phyloP scores from a whole-genome alignment of 345 rosid species.

The Dimocarpus longan region DNA sequence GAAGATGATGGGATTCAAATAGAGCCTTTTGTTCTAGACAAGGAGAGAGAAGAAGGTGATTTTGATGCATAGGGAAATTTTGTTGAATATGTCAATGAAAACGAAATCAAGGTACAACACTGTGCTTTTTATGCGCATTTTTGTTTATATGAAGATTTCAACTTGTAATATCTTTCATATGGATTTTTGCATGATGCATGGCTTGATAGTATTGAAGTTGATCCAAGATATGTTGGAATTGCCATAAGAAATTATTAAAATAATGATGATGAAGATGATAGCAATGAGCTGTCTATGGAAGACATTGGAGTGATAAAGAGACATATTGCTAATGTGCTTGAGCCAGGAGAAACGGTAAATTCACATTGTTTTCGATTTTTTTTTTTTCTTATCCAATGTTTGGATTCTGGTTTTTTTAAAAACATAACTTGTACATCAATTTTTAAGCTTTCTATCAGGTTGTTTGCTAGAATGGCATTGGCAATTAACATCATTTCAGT shows the following conservation, averaged over 20 bases:
- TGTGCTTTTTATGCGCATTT: conserved; percentile 11
- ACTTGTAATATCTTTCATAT: no score
- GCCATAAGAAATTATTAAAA: conserved; percentile 26
- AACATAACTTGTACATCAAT: no score
- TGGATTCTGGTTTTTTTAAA: no score
- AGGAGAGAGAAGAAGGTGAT: conserved; percentile 97
- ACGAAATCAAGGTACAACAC: conserved; percentile 74
- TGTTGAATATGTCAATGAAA: conserved; percentile 79
- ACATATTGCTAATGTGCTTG: conserved; percentile 84
- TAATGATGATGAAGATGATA: conserved; percentile 35
- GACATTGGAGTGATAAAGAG: conserved; percentile 74
- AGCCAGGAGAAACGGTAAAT: conserved; percentile 91
- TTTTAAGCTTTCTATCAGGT: no score
- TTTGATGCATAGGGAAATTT: conserved; percentile 89
- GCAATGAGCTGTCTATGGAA: conserved; percentile 63
- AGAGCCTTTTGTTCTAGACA: conserved; percentile 87
- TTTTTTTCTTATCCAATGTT: neutral
- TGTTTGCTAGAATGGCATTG: no score
- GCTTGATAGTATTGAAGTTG: conserved; percentile 81
- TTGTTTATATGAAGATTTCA: conserved; percentile 21
- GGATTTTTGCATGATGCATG: conserved; percentile 94
- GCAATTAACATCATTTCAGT: no score
- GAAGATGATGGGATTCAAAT: conserved; percentile 88
- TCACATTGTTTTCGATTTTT: conserved; percentile 5
- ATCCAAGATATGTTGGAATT: conserved; percentile 52